A percentile compares a stretch with the other conserved stretches of the same genome.
Conservation (phyloP, 2,329 filamentous ascomycete genomes). For the Blastomyces parvus region DNA sequence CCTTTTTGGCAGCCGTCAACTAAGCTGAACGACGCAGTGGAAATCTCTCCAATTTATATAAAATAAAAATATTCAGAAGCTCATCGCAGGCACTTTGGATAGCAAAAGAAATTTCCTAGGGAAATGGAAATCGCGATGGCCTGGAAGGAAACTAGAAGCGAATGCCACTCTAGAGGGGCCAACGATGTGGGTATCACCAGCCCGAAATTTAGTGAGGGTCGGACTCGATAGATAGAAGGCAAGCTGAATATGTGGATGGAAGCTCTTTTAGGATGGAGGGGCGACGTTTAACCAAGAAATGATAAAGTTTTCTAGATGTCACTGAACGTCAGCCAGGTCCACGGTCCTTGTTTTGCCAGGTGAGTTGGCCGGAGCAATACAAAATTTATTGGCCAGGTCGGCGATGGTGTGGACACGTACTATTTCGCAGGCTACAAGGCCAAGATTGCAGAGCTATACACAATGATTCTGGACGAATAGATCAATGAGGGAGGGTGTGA, state of each 20-base stretch:
- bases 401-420: background rate
- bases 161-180: background rate
- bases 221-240: background rate
- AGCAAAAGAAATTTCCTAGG: background rate
- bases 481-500: background rate
- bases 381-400: background rate
- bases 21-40: background rate
- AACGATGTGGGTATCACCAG: background rate
- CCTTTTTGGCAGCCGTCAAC: background rate
- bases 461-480: background rate
- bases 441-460: background rate
- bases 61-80: background rate
- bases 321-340: background rate
- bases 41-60: background rate
- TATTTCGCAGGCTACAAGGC: background rate
- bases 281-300: background rate
- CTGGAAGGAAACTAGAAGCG: background rate
- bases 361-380: background rate
- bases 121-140: background rate
- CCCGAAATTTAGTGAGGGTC: background rate
- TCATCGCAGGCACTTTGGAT: background rate
- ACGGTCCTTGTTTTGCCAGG: background rate
- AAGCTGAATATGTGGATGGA: background rate
- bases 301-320: background rate
- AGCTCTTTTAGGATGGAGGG: background rate